Evolutionary conservation across 208 protist genomes (phyloP).

Genomic region (Trypanosoma conorhini): DNA sequence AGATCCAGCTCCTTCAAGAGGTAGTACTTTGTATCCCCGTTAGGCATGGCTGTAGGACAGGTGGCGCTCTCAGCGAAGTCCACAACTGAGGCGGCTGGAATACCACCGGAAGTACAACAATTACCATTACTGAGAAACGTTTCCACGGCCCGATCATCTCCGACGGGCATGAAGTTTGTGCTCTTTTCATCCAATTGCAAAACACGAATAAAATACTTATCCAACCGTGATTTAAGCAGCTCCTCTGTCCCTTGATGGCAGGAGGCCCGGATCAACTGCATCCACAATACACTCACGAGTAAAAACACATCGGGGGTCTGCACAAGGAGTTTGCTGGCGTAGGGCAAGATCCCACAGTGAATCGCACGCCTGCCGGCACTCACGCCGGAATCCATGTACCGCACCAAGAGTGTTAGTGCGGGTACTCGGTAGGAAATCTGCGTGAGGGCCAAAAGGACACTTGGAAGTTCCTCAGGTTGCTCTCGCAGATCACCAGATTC

Average conservation of each 20-base stretch:
- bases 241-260: slow-evolving; percentile 54
- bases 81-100: background rate
- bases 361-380: slow-evolving; percentile 96
- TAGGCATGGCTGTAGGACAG: background rate
- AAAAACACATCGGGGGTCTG: slow-evolving; percentile 76
- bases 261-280: slow-evolving; percentile 78
- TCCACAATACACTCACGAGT: slow-evolving; percentile 82
- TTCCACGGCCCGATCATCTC: slow-evolving; percentile 47
- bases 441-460: slow-evolving; percentile 96
- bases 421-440: slow-evolving; percentile 92
- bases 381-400: slow-evolving; percentile 96
- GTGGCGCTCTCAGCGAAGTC: background rate
- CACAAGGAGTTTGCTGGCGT: slow-evolving; percentile 96
- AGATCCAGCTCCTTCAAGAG: slow-evolving; percentile 68
- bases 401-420: slow-evolving; percentile 95
- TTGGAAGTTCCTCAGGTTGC: slow-evolving; percentile 96
- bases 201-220: slow-evolving; percentile 71
- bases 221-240: slow-evolving; percentile 51
- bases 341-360: slow-evolving; percentile 97
- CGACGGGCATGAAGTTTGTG: slow-evolving; percentile 81
- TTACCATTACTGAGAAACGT: background rate
- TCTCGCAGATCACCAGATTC: slow-evolving; percentile 90
- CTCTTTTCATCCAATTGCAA: slow-evolving; percentile 84
- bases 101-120: background rate
- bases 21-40: slow-evolving; percentile 74